A percentile compares a stretch with the other conserved stretches of the same genome.
These are phyloP conservation scores for Plasmodium inui DNA, from an alignment of 169 alveolate species.

Conservation along the genomic window DNA sequence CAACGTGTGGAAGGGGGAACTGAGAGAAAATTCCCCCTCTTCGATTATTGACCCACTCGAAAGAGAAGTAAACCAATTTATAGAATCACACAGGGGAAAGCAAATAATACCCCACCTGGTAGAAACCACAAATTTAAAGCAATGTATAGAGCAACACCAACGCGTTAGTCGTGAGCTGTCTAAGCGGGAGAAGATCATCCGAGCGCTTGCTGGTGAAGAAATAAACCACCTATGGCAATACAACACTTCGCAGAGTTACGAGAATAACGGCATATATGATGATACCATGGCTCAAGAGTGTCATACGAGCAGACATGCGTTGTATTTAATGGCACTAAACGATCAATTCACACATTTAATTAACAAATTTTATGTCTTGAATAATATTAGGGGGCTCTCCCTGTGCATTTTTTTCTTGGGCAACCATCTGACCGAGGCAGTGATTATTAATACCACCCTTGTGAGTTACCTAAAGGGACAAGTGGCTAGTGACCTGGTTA, in stretches of 20 bases:
- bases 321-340: conserved; percentile 6
- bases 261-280: neutral
- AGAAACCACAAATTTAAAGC: neutral
- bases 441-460: conserved; percentile 7
- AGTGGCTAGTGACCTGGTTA: conserved; percentile 6
- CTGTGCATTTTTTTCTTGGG: conserved; percentile 7
- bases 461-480: conserved; percentile 40
- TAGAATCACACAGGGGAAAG: conserved; percentile 29
- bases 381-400: conserved; percentile 1
- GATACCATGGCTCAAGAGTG: neutral
- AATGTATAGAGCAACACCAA: neutral
- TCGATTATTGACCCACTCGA: conserved; percentile 2
- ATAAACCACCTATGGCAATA: neutral
- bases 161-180: neutral
- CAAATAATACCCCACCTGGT: conserved; percentile 11
- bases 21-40: neutral
- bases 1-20: neutral
- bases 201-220: neutral
- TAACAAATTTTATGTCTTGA: conserved; percentile 18
- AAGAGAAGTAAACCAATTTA: conserved; percentile 16
- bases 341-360: conserved; percentile 4
- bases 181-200: neutral
- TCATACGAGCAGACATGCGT: neutral
- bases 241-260: neutral
- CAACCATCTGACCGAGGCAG: conserved; percentile 17